These are phyloP conservation scores for Penicillium diatomitis DNA, from an alignment of 495 filamentous ascomycete genomes.

Conservation along the genomic window DNA sequence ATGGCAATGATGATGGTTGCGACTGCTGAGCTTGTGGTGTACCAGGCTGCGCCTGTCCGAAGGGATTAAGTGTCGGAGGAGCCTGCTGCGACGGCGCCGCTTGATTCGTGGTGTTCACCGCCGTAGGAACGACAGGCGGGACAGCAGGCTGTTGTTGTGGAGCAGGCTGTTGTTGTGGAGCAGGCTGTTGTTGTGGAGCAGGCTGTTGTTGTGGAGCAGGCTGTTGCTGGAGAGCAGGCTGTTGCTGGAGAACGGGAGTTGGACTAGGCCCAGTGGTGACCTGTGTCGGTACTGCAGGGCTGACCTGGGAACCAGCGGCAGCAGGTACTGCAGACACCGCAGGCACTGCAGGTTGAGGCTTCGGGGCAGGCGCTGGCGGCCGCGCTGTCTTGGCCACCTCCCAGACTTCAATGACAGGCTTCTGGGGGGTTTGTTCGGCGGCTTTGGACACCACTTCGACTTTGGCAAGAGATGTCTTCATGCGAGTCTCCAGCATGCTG, in stretches of 20 bases:
- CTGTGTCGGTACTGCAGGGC: constrained; percentile 8
- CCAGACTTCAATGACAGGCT: constrained; percentile 78
- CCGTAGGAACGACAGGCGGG: too few species aligned
- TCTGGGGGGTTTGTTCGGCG: constrained; percentile 72
- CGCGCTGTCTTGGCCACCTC: constrained; percentile 64
- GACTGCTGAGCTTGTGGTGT: constrained; percentile 23
- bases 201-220: neutral
- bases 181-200: neutral
- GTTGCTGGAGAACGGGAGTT: constrained; percentile 10
- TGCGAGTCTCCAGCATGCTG: constrained; percentile 71
- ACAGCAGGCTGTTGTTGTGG: too few species aligned
- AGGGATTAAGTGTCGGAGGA: constrained; percentile 20
- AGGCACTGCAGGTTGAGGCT: constrained; percentile 20
- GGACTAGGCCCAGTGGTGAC: constrained; percentile 1
- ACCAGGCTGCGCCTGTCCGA: constrained; percentile 22
- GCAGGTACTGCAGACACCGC: constrained; percentile 14
- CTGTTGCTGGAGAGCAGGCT: constrained; percentile 6
- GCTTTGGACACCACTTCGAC: constrained; percentile 69
- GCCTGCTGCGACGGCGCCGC: constrained; percentile 2
- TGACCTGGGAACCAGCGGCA: constrained; percentile 18
- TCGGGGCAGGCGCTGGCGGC: constrained; percentile 34
- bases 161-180: too few species aligned
- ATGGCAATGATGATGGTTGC: constrained; percentile 22
- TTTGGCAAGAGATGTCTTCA: constrained; percentile 56
- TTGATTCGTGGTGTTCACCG: too few species aligned